phyloP scores from a whole-genome alignment of 371 early-diverging fungal species.

The Apophysomyces trapeziformis region DNA sequence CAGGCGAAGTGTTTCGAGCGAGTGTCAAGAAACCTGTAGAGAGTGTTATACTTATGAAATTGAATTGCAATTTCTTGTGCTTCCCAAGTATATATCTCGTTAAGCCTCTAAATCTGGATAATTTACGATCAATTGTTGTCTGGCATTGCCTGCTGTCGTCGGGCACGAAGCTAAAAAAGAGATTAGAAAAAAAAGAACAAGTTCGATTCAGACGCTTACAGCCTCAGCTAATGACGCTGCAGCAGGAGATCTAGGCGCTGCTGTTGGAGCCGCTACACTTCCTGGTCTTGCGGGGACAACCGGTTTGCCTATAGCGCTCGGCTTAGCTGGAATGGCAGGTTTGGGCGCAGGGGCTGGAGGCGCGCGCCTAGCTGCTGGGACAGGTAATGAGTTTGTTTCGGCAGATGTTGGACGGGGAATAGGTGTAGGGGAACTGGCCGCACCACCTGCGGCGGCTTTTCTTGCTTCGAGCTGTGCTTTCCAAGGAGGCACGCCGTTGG shows the following conservation, averaged over 20 bases:
- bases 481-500: constrained; percentile 54
- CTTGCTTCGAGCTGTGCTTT: constrained; percentile 58
- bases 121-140: neutral
- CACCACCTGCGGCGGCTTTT: constrained; percentile 36
- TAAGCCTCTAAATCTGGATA: neutral
- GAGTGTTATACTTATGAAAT: too few species aligned
- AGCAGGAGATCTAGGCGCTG: constrained; percentile 39
- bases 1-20: too few species aligned
- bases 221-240: constrained; percentile 54
- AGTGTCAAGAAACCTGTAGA: too few species aligned
- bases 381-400: constrained; percentile 29
- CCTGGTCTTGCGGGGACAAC: constrained; percentile 54
- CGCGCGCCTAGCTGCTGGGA: constrained; percentile 51
- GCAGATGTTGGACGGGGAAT: constrained; percentile 30
- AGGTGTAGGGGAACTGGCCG: constrained; percentile 19
- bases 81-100: neutral
- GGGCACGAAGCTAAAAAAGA: constrained; percentile 20
- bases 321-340: constrained; percentile 55
- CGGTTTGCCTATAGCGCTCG: constrained; percentile 47
- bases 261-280: constrained; percentile 14
- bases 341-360: constrained; percentile 57
- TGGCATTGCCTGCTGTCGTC: constrained; percentile 18
- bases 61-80: too few species aligned
- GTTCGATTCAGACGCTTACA: constrained; percentile 32
- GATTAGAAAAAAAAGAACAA: constrained; percentile 4